A percentile compares a stretch with the other conserved stretches of the same genome.
Conservation (phyloP, 768 basidiomycete species). For the Suillus cothurnatus region DNA sequence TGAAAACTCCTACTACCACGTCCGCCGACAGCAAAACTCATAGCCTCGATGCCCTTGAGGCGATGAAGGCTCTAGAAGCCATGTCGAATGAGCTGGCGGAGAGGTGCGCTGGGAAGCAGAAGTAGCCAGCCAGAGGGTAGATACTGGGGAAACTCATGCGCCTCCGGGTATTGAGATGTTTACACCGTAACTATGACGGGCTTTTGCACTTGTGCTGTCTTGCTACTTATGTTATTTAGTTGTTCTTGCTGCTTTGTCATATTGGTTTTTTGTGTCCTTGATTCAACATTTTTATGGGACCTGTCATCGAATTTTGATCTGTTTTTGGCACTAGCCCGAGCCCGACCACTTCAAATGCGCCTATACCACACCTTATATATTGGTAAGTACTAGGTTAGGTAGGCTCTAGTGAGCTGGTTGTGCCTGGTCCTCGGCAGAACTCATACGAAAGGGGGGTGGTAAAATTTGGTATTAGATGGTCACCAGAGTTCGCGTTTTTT, state of each 20-base stretch:
- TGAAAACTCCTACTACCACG: neutral
- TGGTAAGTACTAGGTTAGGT: too few species aligned
- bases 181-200: neutral
- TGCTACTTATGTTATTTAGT: neutral
- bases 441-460: too few species aligned
- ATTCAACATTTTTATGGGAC: neutral
- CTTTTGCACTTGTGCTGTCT: neutral
- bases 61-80: conserved; percentile 1
- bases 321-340: neutral
- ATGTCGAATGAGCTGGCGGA: neutral
- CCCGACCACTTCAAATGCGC: too few species aligned
- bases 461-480: neutral
- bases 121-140: neutral
- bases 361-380: too few species aligned
- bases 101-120: neutral
- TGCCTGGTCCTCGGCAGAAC: too few species aligned
- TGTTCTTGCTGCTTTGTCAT: neutral
- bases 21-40: neutral
- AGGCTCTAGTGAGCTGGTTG: too few species aligned
- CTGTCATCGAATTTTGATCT: neutral
- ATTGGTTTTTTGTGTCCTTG: neutral
- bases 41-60: neutral
- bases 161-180: neutral
- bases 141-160: too few species aligned
- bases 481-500: neutral